These are phyloP conservation scores for Warburgia ugandensis DNA, from an alignment of 164 flowering plant species.

Conservation along the genomic window DNA sequence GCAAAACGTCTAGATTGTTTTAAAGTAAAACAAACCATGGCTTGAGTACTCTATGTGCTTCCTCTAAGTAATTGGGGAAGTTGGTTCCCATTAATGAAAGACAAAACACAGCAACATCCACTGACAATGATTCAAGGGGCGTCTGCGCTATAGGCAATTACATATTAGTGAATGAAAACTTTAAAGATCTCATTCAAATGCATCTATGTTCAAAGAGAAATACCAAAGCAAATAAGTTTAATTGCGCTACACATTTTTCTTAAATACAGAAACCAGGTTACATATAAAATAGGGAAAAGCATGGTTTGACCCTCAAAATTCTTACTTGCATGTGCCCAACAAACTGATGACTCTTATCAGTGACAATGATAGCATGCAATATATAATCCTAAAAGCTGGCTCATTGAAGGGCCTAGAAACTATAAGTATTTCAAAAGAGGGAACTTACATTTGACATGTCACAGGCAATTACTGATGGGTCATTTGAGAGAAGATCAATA, in stretches of 20 bases:
- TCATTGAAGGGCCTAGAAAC: too few relatives aligned
- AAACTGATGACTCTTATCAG: too few relatives aligned
- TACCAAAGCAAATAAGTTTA: too few relatives aligned
- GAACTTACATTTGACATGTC: constrained; percentile 87
- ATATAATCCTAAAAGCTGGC: too few relatives aligned
- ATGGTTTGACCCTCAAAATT: too few relatives aligned
- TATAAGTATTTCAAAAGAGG: neutral
- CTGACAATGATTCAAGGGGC: constrained; percentile 60
- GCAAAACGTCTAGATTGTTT: neutral
- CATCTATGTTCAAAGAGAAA: too few relatives aligned
- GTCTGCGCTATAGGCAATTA: constrained; percentile 31
- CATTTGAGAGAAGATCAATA: constrained; percentile 79
- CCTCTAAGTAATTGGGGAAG: constrained; percentile 57
- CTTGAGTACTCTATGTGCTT: constrained; percentile 84
- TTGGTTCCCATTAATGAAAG: constrained; percentile 89
- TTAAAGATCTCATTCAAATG: too few relatives aligned
- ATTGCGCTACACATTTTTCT: too few relatives aligned
- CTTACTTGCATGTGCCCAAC: too few relatives aligned
- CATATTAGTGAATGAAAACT: neutral
- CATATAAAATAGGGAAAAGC: too few relatives aligned
- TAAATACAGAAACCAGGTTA: too few relatives aligned
- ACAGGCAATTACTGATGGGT: constrained; percentile 90
- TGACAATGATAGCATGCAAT: too few relatives aligned
- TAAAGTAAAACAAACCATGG: constrained; percentile 51
- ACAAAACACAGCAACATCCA: constrained; percentile 90